Evolutionary conservation across 768 basidiomycete species (phyloP).

Genomic region (Rhodotorula taiwanensis): DNA sequence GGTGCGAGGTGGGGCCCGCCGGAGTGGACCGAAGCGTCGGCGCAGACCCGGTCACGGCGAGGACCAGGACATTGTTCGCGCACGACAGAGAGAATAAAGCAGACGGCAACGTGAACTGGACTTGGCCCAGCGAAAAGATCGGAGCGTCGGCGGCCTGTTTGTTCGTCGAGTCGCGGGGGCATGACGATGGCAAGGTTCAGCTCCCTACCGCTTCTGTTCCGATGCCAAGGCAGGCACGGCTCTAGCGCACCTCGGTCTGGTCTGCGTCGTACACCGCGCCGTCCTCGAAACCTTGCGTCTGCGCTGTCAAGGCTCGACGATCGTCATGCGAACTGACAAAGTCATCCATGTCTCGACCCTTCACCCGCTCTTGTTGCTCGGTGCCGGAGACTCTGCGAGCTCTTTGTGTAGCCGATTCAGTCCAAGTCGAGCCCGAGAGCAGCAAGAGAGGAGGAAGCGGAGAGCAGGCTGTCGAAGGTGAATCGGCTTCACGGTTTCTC

Average conservation of each 20-base stretch:
- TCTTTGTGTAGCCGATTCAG: too few species aligned
- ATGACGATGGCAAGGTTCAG: not conserved
- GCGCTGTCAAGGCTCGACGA: not conserved
- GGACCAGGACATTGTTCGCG: constrained; percentile 33
- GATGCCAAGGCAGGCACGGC: too few species aligned
- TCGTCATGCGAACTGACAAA: constrained; percentile 8
- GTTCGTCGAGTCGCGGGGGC: not conserved
- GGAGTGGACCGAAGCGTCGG: constrained; percentile 6
- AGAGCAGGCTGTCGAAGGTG: too few species aligned
- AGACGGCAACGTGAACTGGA: constrained; percentile 31
- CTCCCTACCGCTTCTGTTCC: not conserved
- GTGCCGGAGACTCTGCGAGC: too few species aligned
- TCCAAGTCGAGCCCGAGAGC: too few species aligned
- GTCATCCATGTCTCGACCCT: constrained; percentile 11
- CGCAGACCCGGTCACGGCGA: constrained; percentile 5
- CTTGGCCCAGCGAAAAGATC: constrained; percentile 32
- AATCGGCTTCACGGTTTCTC: too few species aligned
- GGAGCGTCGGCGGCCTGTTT: constrained; percentile 13
- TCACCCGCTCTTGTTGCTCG: too few species aligned
- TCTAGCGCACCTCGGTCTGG: constrained; percentile 1
- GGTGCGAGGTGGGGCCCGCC: constrained; percentile 59
- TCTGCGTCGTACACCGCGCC: constrained; percentile 22
- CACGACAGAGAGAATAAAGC: constrained; percentile 25
- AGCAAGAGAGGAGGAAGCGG: too few species aligned
- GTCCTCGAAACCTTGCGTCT: constrained; percentile 21